phyloP scores from a whole-genome alignment of 345 rosid species.

The Gossypium turneri region DNA sequence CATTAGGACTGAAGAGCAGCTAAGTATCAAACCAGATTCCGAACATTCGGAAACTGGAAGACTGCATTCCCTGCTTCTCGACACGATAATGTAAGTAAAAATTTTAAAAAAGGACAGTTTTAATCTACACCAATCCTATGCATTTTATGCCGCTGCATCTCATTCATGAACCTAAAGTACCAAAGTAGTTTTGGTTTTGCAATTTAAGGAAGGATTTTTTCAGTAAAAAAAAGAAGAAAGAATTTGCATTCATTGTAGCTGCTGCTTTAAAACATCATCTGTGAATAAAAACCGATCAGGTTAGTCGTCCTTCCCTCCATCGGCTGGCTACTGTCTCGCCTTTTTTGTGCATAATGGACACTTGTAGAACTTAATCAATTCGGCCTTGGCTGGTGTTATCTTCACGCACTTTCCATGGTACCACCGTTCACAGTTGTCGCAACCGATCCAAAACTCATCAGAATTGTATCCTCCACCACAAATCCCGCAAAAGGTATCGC shows the following conservation, averaged over 20 bases:
- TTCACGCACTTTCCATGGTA: slow-evolving; percentile 92
- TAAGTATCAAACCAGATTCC: background rate
- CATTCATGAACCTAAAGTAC: slow-evolving; percentile 6
- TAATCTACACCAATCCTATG: slow-evolving; percentile 12
- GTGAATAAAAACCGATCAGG: background rate
- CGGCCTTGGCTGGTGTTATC: slow-evolving; percentile 87
- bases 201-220: background rate
- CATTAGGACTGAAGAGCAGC: too few relatives aligned
- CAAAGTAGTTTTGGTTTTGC: background rate
- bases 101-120: background rate
- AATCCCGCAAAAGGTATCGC: slow-evolving; percentile 76
- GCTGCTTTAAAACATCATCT: slow-evolving; percentile 18
- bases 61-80: background rate
- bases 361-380: slow-evolving; percentile 77
- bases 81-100: background rate
- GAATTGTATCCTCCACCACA: slow-evolving; percentile 78
- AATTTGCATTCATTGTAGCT: slow-evolving; percentile 3
- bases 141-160: slow-evolving; percentile 4
- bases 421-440: slow-evolving; percentile 86
- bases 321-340: slow-evolving; percentile 40
- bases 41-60: background rate
- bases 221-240: background rate
- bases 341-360: slow-evolving; percentile 82
- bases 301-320: background rate
- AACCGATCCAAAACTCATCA: slow-evolving; percentile 87